phyloP scores from a whole-genome alignment of 2,329 filamentous ascomycete species.

The Sporothrix protearum region DNA sequence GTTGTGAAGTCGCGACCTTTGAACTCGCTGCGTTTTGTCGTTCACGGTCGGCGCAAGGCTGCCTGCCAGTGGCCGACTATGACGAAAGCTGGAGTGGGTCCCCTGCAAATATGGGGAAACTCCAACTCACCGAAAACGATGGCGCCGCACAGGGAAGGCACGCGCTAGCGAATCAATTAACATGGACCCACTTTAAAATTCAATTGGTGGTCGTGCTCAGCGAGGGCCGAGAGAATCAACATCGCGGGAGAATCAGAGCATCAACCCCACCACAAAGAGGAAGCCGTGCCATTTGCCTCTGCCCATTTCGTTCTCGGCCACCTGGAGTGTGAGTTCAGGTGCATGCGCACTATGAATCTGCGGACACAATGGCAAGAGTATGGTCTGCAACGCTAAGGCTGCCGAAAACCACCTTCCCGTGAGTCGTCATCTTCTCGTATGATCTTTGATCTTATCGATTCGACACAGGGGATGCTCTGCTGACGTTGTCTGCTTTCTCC shows the following conservation, averaged over 20 bases:
- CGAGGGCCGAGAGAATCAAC: no score
- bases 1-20: neutral
- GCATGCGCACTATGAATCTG: constrained; percentile 14
- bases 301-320: neutral
- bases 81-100: constrained; percentile 17
- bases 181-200: constrained; percentile 18
- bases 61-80: neutral
- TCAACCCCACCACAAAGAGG: neutral
- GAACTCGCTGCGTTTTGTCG: neutral
- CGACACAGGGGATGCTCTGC: no score
- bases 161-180: neutral
- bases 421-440: constrained; percentile 32
- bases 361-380: constrained; percentile 49
- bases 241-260: neutral
- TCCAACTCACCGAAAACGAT: neutral
- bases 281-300: neutral
- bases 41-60: neutral
- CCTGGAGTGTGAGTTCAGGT: neutral
- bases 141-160: neutral
- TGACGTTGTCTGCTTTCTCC: neutral
- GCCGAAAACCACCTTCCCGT: constrained; percentile 72
- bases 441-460: neutral
- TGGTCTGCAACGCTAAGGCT: constrained; percentile 73
- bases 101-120: neutral
- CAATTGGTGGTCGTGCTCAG: neutral